Conservation (phyloP, 1,139 yeast species). For the Magnusiomyces tetraspermus region DNA sequence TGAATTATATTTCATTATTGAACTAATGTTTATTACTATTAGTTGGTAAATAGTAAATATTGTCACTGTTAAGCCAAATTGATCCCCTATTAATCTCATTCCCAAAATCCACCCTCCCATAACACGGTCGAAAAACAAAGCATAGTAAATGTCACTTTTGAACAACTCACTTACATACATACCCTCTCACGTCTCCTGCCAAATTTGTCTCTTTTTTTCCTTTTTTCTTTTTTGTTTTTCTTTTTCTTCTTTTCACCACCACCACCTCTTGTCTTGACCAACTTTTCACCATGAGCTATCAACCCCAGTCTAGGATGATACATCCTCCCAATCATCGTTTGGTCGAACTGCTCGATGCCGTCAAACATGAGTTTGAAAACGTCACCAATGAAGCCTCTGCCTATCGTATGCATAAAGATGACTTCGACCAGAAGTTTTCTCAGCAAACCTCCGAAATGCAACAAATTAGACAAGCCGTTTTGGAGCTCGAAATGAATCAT, state of each 20-base stretch:
- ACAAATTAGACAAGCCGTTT: constrained; percentile 87
- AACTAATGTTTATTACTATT: too few species aligned
- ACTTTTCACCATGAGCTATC: constrained; percentile 12
- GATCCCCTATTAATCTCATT: too few species aligned
- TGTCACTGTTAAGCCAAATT: too few species aligned
- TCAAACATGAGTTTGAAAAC: constrained; percentile 83
- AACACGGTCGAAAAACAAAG: too few species aligned
- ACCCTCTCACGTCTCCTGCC: not conserved
- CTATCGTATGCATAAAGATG: constrained; percentile 87
- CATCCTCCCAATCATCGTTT: constrained; percentile 38
- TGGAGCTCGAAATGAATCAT: constrained; percentile 89
- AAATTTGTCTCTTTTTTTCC: not conserved
- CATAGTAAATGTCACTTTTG: too few species aligned
- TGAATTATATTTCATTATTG: too few species aligned
- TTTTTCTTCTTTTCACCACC: not conserved
- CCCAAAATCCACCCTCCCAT: too few species aligned
- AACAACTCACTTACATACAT: not conserved
- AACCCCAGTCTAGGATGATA: constrained; percentile 11
- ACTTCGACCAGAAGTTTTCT: constrained; percentile 78
- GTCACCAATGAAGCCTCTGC: constrained; percentile 80
- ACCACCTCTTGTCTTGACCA: not conserved
- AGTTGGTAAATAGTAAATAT: too few species aligned
- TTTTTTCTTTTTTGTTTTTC: not conserved
- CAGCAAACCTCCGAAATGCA: constrained; percentile 94
- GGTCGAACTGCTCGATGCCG: constrained; percentile 79